Conservation (phyloP, 1,284 basidiomycete species). For the Ustilago lituana region DNA sequence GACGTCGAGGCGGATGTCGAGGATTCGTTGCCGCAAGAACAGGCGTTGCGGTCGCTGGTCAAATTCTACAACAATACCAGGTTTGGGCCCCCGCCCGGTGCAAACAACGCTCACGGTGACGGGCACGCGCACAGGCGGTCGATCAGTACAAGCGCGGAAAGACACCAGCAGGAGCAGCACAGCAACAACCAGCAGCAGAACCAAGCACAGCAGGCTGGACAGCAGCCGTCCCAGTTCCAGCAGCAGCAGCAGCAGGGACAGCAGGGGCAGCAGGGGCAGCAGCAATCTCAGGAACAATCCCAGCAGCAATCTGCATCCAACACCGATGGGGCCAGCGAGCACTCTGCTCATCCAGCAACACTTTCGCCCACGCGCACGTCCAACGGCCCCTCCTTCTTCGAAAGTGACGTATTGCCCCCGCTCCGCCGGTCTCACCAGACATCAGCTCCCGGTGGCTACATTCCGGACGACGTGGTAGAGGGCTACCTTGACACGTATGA, state of each 20-base stretch:
- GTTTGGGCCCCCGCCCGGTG: constrained; percentile 38
- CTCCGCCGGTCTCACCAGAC: constrained; percentile 62
- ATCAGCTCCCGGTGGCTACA: constrained; percentile 68
- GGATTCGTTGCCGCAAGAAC: constrained; percentile 83
- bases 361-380: constrained; percentile 29
- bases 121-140: constrained; percentile 50
- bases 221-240: not conserved
- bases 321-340: too few relatives aligned
- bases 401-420: constrained; percentile 71
- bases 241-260: constrained; percentile 2
- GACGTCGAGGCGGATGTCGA: constrained; percentile 90
- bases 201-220: constrained; percentile 1
- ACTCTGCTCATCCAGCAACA: constrained; percentile 16
- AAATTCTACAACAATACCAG: constrained; percentile 77
- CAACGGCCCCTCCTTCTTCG: constrained; percentile 59
- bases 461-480: constrained; percentile 70
- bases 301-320: constrained; percentile 2
- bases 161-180: constrained; percentile 21
- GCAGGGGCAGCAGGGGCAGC: constrained; percentile 21
- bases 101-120: constrained; percentile 34
- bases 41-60: constrained; percentile 90
- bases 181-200: constrained; percentile 7
- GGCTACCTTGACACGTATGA: constrained; percentile 72
- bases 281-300: constrained; percentile 7
- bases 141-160: constrained; percentile 44